Evolutionary conservation across 305 asterid genomes (phyloP).

Genomic region (Fraxinus ornus): DNA sequence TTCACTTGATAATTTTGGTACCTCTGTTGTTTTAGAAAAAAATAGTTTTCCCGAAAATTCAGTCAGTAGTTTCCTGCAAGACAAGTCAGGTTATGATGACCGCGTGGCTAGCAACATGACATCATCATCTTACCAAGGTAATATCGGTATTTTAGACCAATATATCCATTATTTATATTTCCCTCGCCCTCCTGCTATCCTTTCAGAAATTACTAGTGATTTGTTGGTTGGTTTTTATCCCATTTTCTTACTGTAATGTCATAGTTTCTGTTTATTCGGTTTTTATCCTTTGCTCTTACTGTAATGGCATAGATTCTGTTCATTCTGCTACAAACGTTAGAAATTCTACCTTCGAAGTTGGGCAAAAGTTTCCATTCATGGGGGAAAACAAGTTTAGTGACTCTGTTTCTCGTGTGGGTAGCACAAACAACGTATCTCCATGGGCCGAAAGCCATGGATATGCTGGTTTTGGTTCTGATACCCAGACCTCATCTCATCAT

Average conservation of each 20-base stretch:
- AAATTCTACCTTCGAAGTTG: slow-evolving; percentile 37
- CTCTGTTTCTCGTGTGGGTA: slow-evolving; percentile 33
- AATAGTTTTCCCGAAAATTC: slow-evolving; percentile 44
- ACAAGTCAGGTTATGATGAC: slow-evolving; percentile 41
- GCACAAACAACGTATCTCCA: slow-evolving; percentile 41
- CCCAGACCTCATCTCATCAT: slow-evolving; percentile 37
- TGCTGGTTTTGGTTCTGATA: slow-evolving; percentile 48
- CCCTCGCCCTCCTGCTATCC: slow-evolving; percentile 6
- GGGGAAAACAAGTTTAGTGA: slow-evolving; percentile 46
- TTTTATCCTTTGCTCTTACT: slow-evolving; percentile 21
- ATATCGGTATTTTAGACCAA: slow-evolving; percentile 13
- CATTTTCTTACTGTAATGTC: slow-evolving; percentile 29
- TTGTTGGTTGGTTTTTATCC: slow-evolving; percentile 15
- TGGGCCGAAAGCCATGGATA: slow-evolving; percentile 46
- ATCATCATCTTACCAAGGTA: slow-evolving; percentile 62
- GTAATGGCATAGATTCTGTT: slow-evolving; percentile 42
- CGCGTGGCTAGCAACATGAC: slow-evolving; percentile 36
- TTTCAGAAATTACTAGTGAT: slow-evolving; percentile 25
- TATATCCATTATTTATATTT: background rate
- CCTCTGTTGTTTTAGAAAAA: slow-evolving; percentile 36
- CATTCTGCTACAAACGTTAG: slow-evolving; percentile 36
- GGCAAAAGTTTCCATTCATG: slow-evolving; percentile 43
- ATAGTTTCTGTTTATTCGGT: slow-evolving; percentile 40
- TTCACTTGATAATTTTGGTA: slow-evolving; percentile 37
- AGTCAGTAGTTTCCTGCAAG: slow-evolving; percentile 34